Evolutionary conservation across 495 filamentous ascomycete genomes (phyloP).

Genomic region (Daldinia loculata): DNA sequence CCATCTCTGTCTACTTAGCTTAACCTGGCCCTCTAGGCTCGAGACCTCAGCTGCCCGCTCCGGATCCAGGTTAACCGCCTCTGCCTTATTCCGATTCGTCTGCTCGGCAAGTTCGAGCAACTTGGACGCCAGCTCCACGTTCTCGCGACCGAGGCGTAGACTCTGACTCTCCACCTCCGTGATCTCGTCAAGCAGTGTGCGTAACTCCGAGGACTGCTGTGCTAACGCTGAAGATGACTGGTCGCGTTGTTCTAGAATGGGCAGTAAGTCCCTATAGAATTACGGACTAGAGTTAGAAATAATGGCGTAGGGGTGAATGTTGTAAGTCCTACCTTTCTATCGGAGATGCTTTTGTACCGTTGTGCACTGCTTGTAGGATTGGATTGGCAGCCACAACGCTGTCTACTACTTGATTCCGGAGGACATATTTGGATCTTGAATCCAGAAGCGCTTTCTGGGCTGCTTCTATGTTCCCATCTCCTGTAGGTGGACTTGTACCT

Average conservation of each 20-base stretch:
- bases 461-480: constrained; percentile 58
- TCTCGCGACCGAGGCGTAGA: constrained; percentile 62
- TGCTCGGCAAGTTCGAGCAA: constrained; percentile 69
- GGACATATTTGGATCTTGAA: constrained; percentile 70
- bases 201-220: constrained; percentile 61
- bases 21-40: constrained; percentile 63
- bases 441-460: constrained; percentile 73
- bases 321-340: constrained; percentile 67
- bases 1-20: constrained; percentile 68
- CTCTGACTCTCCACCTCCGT: constrained; percentile 65
- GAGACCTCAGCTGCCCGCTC: constrained; percentile 62
- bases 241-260: constrained; percentile 73
- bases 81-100: constrained; percentile 59
- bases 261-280: constrained; percentile 66
- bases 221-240: constrained; percentile 66
- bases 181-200: constrained; percentile 57
- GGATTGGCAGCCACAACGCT: constrained; percentile 75
- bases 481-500: constrained; percentile 18
- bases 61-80: constrained; percentile 58
- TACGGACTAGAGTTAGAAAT: constrained; percentile 19
- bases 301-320: background rate
- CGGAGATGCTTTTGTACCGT: constrained; percentile 68
- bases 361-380: constrained; percentile 77
- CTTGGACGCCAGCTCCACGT: constrained; percentile 67
- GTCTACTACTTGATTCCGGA: constrained; percentile 72